Conservation (phyloP, 345 rosid species). For the Dovyalis caffra region DNA sequence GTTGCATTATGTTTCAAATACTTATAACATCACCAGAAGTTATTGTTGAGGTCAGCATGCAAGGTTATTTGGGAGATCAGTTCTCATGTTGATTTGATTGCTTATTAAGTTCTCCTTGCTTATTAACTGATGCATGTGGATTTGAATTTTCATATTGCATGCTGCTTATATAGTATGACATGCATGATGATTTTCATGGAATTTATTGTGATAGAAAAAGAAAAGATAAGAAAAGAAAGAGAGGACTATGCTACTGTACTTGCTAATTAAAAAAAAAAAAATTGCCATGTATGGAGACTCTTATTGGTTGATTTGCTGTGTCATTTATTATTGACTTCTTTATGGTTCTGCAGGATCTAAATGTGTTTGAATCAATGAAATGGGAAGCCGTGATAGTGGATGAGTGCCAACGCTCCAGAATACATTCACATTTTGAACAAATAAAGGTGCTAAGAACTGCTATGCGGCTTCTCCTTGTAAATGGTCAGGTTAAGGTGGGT, state of each 20-base stretch:
- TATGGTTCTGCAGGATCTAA: conserved; percentile 45
- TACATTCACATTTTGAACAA: conserved; percentile 30
- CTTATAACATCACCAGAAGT: conserved; percentile 47
- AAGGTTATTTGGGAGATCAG: neutral
- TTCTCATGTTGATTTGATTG: too few relatives aligned
- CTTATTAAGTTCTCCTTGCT: too few relatives aligned
- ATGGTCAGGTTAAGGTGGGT: conserved; percentile 47
- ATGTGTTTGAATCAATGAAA: conserved; percentile 27
- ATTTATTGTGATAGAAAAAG: neutral
- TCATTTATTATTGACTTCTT: conserved; percentile 3
- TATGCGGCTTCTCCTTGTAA: conserved; percentile 47
- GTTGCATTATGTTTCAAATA: conserved; percentile 45
- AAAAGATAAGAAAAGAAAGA: neutral
- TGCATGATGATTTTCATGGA: neutral
- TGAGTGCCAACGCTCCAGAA: conserved; percentile 38
- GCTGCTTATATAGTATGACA: conserved; percentile 5
- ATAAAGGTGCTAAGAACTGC: conserved; percentile 35
- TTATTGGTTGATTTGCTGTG: neutral
- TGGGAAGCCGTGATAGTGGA: conserved; percentile 59
- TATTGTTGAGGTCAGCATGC: conserved; percentile 42
- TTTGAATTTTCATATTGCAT: neutral
- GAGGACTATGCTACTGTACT: too few relatives aligned
- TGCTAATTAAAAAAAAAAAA: neutral
- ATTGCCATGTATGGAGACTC: neutral
- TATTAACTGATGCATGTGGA: too few relatives aligned